Percentiles rank a stretch among this genome's conserved stretches.
Conservation (phyloP, 306 rosid genomes). For the Cicer pinnatifidum region DNA sequence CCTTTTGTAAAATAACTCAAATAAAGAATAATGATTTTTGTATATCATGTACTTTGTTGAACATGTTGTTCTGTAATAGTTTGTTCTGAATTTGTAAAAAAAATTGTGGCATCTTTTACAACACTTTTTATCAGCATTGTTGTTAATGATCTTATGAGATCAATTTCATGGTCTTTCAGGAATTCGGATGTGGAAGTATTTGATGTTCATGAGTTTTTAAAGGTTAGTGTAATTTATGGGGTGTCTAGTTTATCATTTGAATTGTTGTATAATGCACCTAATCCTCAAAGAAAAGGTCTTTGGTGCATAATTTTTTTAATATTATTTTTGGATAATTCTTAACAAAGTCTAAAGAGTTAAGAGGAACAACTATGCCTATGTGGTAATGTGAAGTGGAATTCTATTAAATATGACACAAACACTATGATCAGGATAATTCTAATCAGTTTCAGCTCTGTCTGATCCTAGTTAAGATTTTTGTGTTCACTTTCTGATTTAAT, state of each 20-base stretch:
- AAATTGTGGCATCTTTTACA: background rate
- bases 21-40: slow-evolving; percentile 18
- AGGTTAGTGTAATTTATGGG: slow-evolving; percentile 57
- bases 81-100: background rate
- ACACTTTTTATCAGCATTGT: slow-evolving; percentile 9
- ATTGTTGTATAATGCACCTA: slow-evolving; percentile 4
- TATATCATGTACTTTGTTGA: slow-evolving; percentile 28
- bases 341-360: background rate
- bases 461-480: slow-evolving; percentile 4
- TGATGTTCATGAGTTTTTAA: slow-evolving; percentile 53
- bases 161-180: slow-evolving; percentile 60
- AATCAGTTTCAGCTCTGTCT: slow-evolving; percentile 4
- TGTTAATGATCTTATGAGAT: slow-evolving; percentile 35
- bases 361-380: background rate
- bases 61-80: slow-evolving; percentile 28
- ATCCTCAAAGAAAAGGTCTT: slow-evolving; percentile 14
- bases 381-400: slow-evolving; percentile 21
- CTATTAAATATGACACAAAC: slow-evolving; percentile 15
- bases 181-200: slow-evolving; percentile 55
- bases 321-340: slow-evolving; percentile 21
- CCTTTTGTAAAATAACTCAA: slow-evolving; percentile 4
- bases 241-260: slow-evolving; percentile 22
- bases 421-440: background rate
- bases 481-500: slow-evolving; percentile 19
- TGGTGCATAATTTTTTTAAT: background rate